These are phyloP conservation scores for Panellus pusillus DNA, from an alignment of 768 basidiomycete species.

Conservation along the genomic window DNA sequence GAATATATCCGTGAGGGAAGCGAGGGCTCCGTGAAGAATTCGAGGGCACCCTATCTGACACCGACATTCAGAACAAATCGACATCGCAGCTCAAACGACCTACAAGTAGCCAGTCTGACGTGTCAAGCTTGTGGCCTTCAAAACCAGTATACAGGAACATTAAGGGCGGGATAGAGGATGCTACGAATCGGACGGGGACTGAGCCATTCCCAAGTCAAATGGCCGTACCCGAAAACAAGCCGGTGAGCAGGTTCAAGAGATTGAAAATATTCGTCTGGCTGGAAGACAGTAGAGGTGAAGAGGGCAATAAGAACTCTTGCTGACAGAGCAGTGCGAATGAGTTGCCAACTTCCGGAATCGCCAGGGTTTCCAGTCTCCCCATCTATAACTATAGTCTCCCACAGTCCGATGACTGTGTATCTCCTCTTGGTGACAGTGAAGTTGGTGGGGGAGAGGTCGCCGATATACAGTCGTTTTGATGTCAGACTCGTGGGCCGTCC, in stretches of 20 bases:
- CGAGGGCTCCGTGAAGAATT: conserved; percentile 71
- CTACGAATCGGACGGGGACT: conserved; percentile 69
- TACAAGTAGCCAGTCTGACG: conserved; percentile 58
- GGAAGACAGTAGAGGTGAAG: conserved; percentile 82
- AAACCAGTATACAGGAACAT: conserved; percentile 75
- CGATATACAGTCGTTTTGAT: no score
- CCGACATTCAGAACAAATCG: neutral
- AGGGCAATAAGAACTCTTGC: conserved; percentile 65
- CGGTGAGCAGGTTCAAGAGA: conserved; percentile 90
- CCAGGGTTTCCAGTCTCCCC: no score
- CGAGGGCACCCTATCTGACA: conserved; percentile 72
- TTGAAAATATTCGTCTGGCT: conserved; percentile 97
- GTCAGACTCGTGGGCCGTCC: no score
- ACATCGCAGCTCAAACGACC: conserved; percentile 30
- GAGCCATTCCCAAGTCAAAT: conserved; percentile 96
- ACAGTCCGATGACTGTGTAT: no score
- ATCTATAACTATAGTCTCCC: no score
- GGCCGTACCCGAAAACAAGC: conserved; percentile 87
- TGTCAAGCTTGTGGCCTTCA: conserved; percentile 61
- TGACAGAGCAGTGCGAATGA: conserved; percentile 31
- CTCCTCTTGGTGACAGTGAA: no score
- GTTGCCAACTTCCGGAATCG: no score
- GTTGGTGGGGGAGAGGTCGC: no score
- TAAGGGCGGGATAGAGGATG: conserved; percentile 79
- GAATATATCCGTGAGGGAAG: conserved; percentile 79